Conservation (phyloP, 1,139 yeast species). For the Yamadazyma sp. region DNA sequence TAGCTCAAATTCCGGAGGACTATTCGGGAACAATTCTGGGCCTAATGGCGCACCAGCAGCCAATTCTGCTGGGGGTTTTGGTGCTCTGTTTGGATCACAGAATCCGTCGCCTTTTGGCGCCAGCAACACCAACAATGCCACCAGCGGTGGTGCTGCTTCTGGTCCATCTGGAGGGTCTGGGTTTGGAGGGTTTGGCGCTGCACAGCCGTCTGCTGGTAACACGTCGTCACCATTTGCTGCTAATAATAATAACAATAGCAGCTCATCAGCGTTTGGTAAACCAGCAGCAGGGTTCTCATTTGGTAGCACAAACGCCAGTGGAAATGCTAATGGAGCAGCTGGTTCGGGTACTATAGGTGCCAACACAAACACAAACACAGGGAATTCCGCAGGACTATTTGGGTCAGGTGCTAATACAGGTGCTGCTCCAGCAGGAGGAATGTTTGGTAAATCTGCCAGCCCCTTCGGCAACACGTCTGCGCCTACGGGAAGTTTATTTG, state of each 20-base stretch:
- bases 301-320: too few species aligned
- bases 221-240: background rate
- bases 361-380: background rate
- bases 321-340: too few species aligned
- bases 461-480: conserved; percentile 19
- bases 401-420: conserved; percentile 13
- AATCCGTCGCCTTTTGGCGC: conserved; percentile 2
- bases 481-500: conserved; percentile 7
- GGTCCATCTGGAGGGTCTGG: conserved; percentile 12
- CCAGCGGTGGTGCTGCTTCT: background rate
- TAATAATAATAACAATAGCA: conserved; percentile 10
- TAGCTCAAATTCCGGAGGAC: conserved; percentile 2
- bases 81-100: conserved; percentile 4
- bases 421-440: conserved; percentile 14
- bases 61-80: conserved; percentile 1
- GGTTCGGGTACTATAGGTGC: background rate
- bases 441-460: conserved; percentile 5
- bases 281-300: conserved; percentile 18
- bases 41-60: background rate
- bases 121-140: background rate
- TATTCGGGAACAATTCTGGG: conserved; percentile 3
- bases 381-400: conserved; percentile 17
- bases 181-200: conserved; percentile 24
- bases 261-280: conserved; percentile 17
- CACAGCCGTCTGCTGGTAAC: conserved; percentile 24